These are phyloP conservation scores for Sutorius eximius DNA, from an alignment of 1,284 basidiomycete genomes.

Conservation along the genomic window DNA sequence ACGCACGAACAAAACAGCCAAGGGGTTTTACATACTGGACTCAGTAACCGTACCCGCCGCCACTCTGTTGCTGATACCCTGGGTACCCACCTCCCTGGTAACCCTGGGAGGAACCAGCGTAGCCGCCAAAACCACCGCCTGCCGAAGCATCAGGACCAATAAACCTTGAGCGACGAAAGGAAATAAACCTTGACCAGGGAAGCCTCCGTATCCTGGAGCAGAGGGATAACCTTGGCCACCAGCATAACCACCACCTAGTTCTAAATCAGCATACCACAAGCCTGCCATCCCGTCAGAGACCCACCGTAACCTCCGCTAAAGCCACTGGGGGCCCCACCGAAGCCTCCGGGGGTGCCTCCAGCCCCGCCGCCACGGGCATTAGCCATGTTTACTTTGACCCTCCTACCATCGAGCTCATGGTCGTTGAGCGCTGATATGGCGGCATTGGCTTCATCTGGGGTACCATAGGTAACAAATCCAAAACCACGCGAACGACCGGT, in stretches of 20 bases:
- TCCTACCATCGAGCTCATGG: conserved; percentile 90
- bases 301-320: conserved; percentile 30
- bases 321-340: conserved; percentile 23
- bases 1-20: neutral
- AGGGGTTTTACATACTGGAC: conserved; percentile 1
- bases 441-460: conserved; percentile 65
- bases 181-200: conserved; percentile 17
- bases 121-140: conserved; percentile 19
- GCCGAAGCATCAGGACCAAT: neutral
- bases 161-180: neutral
- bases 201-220: conserved; percentile 25
- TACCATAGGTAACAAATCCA: conserved; percentile 87
- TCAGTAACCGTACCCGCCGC: conserved; percentile 27
- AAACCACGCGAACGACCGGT: conserved; percentile 96
- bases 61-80: conserved; percentile 23
- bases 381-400: conserved; percentile 93
- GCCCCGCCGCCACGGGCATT: conserved; percentile 73
- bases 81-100: conserved; percentile 27
- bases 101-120: conserved; percentile 19
- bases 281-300: neutral
- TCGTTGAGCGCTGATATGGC: conserved; percentile 86
- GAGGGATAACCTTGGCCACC: conserved; percentile 20
- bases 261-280: neutral
- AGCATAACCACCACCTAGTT: conserved; percentile 18
- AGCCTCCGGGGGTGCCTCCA: conserved; percentile 19